phyloP scores from a whole-genome alignment of 768 basidiomycete species.

The Russula lepida region DNA sequence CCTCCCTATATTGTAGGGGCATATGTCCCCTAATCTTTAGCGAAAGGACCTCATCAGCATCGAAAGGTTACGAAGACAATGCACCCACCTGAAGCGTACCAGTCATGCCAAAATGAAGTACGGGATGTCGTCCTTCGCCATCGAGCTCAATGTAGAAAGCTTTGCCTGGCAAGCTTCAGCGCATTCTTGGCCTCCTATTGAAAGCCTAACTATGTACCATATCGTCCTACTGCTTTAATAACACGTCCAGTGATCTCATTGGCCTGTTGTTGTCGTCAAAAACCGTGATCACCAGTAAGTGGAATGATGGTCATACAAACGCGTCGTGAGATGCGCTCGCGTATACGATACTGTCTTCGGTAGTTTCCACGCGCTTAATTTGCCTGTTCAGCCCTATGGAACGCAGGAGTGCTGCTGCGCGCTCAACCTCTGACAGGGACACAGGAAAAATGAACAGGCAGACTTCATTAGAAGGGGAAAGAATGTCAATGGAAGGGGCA shows the following conservation, averaged over 20 bases:
- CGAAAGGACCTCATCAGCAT: background rate
- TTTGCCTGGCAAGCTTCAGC: conserved; percentile 37
- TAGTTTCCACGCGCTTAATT: conserved; percentile 49
- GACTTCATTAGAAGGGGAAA: background rate
- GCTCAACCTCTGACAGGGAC: conserved; percentile 51
- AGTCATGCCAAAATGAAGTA: conserved; percentile 81
- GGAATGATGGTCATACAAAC: conserved; percentile 44
- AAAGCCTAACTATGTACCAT: conserved; percentile 33
- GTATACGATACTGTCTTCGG: conserved; percentile 56
- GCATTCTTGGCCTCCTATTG: background rate
- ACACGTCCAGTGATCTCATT: conserved; percentile 44
- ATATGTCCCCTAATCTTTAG: conserved; percentile 43
- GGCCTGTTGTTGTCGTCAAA: conserved; percentile 33
- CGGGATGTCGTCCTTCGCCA: conserved; percentile 52
- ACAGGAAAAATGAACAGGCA: background rate
- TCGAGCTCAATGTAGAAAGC: conserved; percentile 59
- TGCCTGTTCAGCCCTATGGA: conserved; percentile 43
- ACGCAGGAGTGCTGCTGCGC: conserved; percentile 50
- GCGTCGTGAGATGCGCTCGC: conserved; percentile 44
- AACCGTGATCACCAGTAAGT: background rate
- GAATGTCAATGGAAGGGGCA: background rate
- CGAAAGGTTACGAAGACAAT: background rate
- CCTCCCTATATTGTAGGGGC: conserved; percentile 43
- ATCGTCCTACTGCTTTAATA: conserved; percentile 41
- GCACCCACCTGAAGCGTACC: conserved; percentile 60